Evolutionary conservation across 345 rosid genomes (phyloP).

Genomic region (Populus deltoides): DNA sequence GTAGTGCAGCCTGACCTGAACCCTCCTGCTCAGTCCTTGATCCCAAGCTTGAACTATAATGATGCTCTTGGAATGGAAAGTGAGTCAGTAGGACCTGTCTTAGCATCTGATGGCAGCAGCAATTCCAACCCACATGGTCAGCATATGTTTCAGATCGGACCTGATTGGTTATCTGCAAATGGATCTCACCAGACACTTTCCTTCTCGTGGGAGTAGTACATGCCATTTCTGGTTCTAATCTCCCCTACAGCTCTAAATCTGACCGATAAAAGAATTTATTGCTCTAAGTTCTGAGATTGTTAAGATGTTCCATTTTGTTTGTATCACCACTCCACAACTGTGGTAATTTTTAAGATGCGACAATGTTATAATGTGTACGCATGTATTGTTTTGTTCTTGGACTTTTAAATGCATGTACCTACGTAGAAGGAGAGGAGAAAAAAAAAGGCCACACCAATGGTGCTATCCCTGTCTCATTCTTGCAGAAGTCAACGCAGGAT

Average conservation of each 20-base stretch:
- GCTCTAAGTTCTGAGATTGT: background rate
- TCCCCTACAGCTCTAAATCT: background rate
- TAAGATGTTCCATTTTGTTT: background rate
- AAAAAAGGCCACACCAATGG: background rate
- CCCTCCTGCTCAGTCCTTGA: conserved; percentile 36
- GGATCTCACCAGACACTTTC: conserved; percentile 45
- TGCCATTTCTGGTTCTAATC: background rate
- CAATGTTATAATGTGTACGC: background rate
- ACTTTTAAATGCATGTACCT: background rate
- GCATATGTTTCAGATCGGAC: conserved; percentile 29
- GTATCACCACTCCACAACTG: background rate
- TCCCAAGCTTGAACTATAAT: conserved; percentile 37
- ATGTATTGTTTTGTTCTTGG: background rate
- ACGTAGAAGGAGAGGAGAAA: background rate
- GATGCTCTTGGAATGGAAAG: conserved; percentile 25
- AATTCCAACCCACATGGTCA: conserved; percentile 30
- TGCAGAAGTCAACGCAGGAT: background rate
- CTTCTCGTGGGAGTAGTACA: conserved; percentile 57
- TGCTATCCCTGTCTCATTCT: background rate
- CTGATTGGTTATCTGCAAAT: conserved; percentile 42
- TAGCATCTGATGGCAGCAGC: conserved; percentile 31
- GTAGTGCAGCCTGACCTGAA: conserved; percentile 37
- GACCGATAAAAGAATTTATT: background rate
- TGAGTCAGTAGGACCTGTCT: conserved; percentile 26
- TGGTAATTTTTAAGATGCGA: background rate